Evolutionary conservation across 2,329 filamentous ascomycete genomes (phyloP).

Genomic region (Diaporthe longicolla): DNA sequence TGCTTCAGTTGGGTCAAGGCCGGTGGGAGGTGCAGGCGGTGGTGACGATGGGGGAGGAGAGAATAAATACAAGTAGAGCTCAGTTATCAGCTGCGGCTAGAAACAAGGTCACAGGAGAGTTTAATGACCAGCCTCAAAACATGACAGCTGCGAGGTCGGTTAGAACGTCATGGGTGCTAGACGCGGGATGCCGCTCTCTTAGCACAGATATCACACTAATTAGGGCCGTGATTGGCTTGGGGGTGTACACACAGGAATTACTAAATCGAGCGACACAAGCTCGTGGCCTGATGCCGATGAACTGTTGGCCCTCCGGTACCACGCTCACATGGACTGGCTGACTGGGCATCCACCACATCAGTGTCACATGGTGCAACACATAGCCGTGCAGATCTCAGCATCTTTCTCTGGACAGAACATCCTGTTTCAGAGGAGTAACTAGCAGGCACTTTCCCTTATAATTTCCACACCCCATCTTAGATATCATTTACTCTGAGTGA

Average conservation of each 20-base stretch:
- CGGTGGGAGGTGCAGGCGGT: background rate
- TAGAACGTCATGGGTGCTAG: too few relatives aligned
- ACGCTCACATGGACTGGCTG: too few relatives aligned
- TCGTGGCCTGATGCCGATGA: background rate
- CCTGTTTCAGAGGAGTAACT: background rate
- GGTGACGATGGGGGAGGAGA: background rate
- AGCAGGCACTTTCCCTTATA: background rate
- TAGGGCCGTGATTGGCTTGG: too few relatives aligned
- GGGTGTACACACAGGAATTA: too few relatives aligned
- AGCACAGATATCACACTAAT: too few relatives aligned
- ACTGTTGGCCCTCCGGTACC: background rate
- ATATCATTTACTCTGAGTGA: too few relatives aligned
- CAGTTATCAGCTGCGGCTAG: background rate
- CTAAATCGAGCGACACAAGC: background rate
- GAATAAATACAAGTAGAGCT: background rate
- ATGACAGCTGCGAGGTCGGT: background rate
- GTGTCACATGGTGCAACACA: background rate
- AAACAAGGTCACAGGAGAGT: background rate
- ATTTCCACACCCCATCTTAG: too few relatives aligned
- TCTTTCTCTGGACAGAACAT: background rate
- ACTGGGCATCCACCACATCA: too few relatives aligned
- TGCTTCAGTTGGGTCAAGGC: background rate
- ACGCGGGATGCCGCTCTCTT: too few relatives aligned
- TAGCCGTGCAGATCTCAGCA: too few relatives aligned
- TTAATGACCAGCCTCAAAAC: slow-evolving; percentile 15